phyloP scores from a whole-genome alignment of 2,329 filamentous ascomycete genomes.

The Diaporthe velutina region DNA sequence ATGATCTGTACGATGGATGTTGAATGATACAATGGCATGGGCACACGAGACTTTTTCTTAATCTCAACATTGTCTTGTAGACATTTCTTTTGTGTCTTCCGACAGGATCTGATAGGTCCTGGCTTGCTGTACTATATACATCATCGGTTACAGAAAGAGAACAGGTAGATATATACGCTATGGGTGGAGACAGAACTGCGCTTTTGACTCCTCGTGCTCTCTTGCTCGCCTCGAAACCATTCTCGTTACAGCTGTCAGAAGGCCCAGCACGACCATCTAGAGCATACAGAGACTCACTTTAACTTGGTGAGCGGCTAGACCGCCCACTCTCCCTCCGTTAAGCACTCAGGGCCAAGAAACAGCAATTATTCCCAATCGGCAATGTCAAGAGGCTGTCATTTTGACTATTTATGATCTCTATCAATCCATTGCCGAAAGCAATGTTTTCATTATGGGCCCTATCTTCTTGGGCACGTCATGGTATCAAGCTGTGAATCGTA shows the following conservation, averaged over 20 bases:
- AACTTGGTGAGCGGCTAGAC: not conserved
- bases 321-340: not conserved
- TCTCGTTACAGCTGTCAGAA: not conserved
- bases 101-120: not conserved
- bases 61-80: not conserved
- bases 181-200: not conserved
- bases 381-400: constrained; percentile 6
- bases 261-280: not conserved
- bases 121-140: constrained; percentile 23
- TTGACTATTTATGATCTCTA: constrained; percentile 7
- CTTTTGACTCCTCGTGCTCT: not conserved
- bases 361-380: not conserved
- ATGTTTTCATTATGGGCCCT: constrained; percentile 35
- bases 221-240: not conserved
- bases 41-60: not conserved
- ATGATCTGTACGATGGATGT: constrained; percentile 38
- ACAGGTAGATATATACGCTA: constrained; percentile 2
- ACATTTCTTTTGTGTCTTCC: constrained; percentile 17
- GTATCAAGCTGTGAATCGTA: constrained; percentile 38
- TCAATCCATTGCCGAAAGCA: constrained; percentile 23
- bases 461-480: constrained; percentile 25
- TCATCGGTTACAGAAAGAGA: constrained; percentile 13
- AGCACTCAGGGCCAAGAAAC: no score
- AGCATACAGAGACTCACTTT: not conserved
- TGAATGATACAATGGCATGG: constrained; percentile 27